Evolutionary conservation across 2,329 filamentous ascomycete species (phyloP).

Genomic region (Trichoderma sp.): DNA sequence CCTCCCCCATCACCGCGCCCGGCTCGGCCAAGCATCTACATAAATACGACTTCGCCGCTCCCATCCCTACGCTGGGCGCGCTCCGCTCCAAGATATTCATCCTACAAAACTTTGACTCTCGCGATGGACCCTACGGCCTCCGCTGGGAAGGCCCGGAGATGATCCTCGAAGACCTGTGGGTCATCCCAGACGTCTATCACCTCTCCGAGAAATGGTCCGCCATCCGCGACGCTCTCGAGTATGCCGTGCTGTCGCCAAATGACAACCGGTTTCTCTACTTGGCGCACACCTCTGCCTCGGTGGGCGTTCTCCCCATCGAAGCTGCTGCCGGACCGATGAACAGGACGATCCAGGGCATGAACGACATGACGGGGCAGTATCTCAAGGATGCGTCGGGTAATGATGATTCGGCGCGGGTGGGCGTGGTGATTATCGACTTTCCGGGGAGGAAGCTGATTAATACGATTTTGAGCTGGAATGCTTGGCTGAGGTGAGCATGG

Average conservation of each 20-base stretch:
- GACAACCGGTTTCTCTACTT: constrained; percentile 42
- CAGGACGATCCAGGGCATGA: constrained; percentile 44
- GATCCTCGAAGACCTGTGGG: constrained; percentile 46
- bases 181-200: constrained; percentile 41
- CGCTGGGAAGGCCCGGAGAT: constrained; percentile 45
- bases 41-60: constrained; percentile 30
- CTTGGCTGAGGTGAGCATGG: constrained; percentile 22
- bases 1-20: constrained; percentile 33
- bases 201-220: constrained; percentile 47
- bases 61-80: constrained; percentile 44
- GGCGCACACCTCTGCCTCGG: constrained; percentile 46
- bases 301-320: constrained; percentile 48
- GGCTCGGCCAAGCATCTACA: constrained; percentile 39
- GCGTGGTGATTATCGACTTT: constrained; percentile 49
- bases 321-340: constrained; percentile 47
- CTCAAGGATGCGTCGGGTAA: constrained; percentile 32
- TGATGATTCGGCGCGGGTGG: constrained; percentile 34
- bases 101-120: constrained; percentile 45
- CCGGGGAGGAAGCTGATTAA: constrained; percentile 43
- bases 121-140: constrained; percentile 38
- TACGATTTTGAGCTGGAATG: constrained; percentile 42
- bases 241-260: constrained; percentile 32
- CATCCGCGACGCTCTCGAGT: constrained; percentile 40
- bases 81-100: constrained; percentile 46
- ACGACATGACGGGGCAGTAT: constrained; percentile 48